Conservation (phyloP, 306 rosid species). For the Oemleria cerasiformis region DNA sequence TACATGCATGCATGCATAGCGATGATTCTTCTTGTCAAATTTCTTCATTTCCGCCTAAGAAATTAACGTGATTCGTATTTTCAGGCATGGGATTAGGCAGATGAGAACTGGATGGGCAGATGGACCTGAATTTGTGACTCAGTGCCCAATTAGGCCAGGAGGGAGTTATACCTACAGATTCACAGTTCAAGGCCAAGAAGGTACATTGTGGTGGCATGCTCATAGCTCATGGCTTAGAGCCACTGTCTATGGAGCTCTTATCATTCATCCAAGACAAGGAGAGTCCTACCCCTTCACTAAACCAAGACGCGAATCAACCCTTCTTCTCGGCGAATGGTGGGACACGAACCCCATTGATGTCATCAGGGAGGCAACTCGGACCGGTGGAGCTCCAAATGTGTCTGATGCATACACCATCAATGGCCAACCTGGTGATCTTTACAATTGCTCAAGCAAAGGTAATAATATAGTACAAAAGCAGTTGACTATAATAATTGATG, state of each 20-base stretch:
- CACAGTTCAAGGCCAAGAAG: conserved; percentile 64
- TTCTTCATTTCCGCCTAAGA: neutral
- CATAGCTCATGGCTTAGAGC: conserved; percentile 43
- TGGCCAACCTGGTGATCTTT: conserved; percentile 31
- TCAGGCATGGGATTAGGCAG: conserved; percentile 89
- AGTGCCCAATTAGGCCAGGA: conserved; percentile 90
- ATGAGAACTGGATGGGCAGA: conserved; percentile 95
- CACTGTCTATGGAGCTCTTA: conserved; percentile 35
- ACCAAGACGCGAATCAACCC: conserved; percentile 59
- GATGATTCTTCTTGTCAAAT: neutral
- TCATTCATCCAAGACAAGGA: conserved; percentile 47
- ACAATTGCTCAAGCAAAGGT: conserved; percentile 32
- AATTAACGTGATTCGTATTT: neutral
- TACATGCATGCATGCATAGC: too few species aligned
- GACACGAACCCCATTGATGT: conserved; percentile 79
- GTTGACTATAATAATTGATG: neutral
- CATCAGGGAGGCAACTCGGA: conserved; percentile 26
- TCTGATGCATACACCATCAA: conserved; percentile 32
- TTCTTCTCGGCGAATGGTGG: conserved; percentile 99
- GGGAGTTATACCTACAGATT: conserved; percentile 77
- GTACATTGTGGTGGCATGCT: conserved; percentile 49
- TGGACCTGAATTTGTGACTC: conserved; percentile 94
- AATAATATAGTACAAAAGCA: neutral
- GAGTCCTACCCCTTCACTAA: conserved; percentile 66
- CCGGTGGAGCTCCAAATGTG: conserved; percentile 15